Evolutionary conservation across 768 basidiomycete genomes (phyloP), one percentile per base, ranked within the genome.

Genomic region (Boletus rufocinnamomeus): DNA sequence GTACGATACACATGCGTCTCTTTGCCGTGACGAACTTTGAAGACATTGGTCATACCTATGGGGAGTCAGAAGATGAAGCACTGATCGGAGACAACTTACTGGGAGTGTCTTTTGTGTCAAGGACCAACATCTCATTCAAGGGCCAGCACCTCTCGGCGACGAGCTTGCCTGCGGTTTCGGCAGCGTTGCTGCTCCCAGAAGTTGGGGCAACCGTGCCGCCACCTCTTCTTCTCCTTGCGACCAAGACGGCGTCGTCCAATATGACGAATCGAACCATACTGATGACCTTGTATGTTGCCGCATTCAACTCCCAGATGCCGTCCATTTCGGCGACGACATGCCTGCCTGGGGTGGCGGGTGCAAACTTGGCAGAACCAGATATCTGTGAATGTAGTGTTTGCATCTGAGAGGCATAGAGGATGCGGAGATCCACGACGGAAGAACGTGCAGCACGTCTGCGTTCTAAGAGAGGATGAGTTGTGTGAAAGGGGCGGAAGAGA

Each of bases 121-220:
- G 81, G 0, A 98, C 94, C 38, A 96, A 75, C 82, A 98, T 93
- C 72, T 99, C 97, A 63, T 86, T 91, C 69, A 98, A 76, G 9
- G 88, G 84, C 92, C 95, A 99, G 71, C 93, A 98, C 63, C 84
- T 79, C 67, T 98, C 96, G 0, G 96, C 97, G 2, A 96, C 91
- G 37, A 98, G 80, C 71, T 93, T 89, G 10, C 87, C 86, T 59
- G 73, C 73, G 0, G 79, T 80, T 30, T 84, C 85, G 51, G 86
- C 82, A 47, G 78, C 61, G 53, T 84, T 78, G 61, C 84, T 78
- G 56, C 91, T 76, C 63, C 88, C 82, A 61, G 87, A 80, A 2
- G 93, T 88, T 48, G 72, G 79, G 59, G 74, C 72, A 52, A 41
- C 40, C 6, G 28, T 30, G 28, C 28, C 40, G 52, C 79, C 73